Conservation (phyloP, 179 eudicot genomes). For the Silene coronaria region DNA sequence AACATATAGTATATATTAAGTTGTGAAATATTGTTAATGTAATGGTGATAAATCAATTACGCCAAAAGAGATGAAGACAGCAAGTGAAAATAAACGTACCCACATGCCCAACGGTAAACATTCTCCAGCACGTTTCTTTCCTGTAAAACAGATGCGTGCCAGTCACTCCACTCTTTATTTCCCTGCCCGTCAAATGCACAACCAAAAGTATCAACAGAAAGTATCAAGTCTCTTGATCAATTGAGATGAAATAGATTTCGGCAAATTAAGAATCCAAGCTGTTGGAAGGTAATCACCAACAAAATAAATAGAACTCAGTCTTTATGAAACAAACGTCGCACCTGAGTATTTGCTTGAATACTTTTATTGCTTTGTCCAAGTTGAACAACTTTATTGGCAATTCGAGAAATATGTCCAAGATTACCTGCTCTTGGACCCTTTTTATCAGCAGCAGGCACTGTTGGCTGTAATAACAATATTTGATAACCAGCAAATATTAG, state of each 20-base stretch:
- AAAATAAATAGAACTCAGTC: not conserved
- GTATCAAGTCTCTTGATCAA: not conserved
- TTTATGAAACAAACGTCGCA: slow-evolving; percentile 16
- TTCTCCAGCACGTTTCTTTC: slow-evolving; percentile 76
- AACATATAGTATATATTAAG: not conserved
- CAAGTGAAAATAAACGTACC: slow-evolving; percentile 39
- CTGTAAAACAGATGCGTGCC: slow-evolving; percentile 68
- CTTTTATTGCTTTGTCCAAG: slow-evolving; percentile 46
- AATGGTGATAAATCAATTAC: not conserved
- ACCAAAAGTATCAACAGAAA: slow-evolving; percentile 13
- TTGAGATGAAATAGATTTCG: not conserved
- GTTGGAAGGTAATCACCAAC: no score
- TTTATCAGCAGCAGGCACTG: slow-evolving; percentile 61
- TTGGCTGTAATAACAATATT: slow-evolving; percentile 54
- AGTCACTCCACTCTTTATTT: slow-evolving; percentile 68
- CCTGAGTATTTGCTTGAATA: slow-evolving; percentile 58
- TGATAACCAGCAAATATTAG: slow-evolving; percentile 9
- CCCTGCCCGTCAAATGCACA: slow-evolving; percentile 38
- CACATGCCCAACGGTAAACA: slow-evolving; percentile 92
- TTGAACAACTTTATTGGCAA: slow-evolving; percentile 77
- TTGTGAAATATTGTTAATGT: not conserved
- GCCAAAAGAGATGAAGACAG: not conserved
- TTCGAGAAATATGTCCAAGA: slow-evolving; percentile 85
- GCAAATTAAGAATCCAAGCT: not conserved
- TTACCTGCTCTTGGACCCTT: slow-evolving; percentile 67